Evolutionary conservation across 2,329 filamentous ascomycete species (phyloP), one percentile per base, ranked within the genome.

Genomic region (Aureobasidium sp.): DNA sequence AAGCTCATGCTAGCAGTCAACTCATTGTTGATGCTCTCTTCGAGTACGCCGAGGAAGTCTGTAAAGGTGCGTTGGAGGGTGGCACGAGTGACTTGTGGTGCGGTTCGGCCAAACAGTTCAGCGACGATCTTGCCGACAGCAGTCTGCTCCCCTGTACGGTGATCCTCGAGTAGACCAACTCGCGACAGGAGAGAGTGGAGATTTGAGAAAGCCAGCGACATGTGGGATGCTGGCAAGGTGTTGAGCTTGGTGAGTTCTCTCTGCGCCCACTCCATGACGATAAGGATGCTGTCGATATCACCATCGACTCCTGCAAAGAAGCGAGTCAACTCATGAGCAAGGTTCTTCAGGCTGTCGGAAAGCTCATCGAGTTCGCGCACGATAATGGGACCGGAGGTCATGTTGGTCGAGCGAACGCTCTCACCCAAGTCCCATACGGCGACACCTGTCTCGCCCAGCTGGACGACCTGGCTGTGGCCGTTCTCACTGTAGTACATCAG

Each of bases 241-340:
- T 85, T 83, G 62, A 94, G 78, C 49, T 86, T 85, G 64, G 85
- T 81, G 15, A 97, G 83, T 73, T 97, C 91, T 66, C 91, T 86
- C 70, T 88, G 88, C 15, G 91, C 90, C 93, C 93, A 97, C 71
- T 96, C 91, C 91, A 97, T 97, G 57, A 95, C 91, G 64, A 94
- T 88, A 39, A 97, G 81, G 67, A 97, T 96, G 64, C 88, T 87
- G 69, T 97, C 93, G 68, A 97, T 89, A 70, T 97, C 93, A 29
- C 91, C 90, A 69, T 97, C 91, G 14, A 97, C 91, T 66, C 92
- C 90, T 57, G 91, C 89, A 73, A 97, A 96, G 78, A 97, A 97
- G 69, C 87, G 87, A 8, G 90, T 96, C 67, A 97, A 82, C 72
- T 96, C 91, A 17, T 91, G 81, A 1, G 91, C 90, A 27, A 97